Evolutionary conservation across 2,329 filamentous ascomycete species (phyloP), one percentile per base, ranked within the genome.

Genomic region (Domatiomyces globalis): DNA sequence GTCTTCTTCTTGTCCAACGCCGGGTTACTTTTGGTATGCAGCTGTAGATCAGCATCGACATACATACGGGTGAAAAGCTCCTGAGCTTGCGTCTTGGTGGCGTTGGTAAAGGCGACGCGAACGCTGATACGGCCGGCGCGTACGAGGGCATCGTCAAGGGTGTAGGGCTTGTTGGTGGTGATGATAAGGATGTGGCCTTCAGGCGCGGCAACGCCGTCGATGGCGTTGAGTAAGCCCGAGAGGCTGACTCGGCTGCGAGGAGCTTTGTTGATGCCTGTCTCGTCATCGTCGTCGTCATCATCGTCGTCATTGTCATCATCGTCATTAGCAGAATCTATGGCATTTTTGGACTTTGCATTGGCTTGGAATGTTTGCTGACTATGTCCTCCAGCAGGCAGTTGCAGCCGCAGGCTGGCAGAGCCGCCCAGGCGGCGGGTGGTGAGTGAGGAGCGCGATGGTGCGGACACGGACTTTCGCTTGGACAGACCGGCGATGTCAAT

Each of bases 101-200:
- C 53, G 47, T 57, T 58, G 50, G 56, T 56, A 65, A 88, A 85
- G 9, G 71, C 71, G 1, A 88, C 77, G 59, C 84, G 79, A 43
- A 83, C 69, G 56, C 89, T 85, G 3, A 89, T 80, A 1, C 84
- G 74, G 1, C 85, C 84, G 0, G 85, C 84, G 0, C 85, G 74
- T 48, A 88, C 81, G 5, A 92, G 73, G 0, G 84, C 85, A 45
- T 81, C 75, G 62, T 89, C 85, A 0, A 90, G 76, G 12, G 77
- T 73, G 59, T 89, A 81, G 2, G 83, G 82, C 54, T 80, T 77
- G 66, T 90, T 92, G 29, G 84, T 87, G 0, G 85, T 89, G 83
- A 89, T 87, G 69, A 90, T 81, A 17, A 90, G 75, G 10, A 90
- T 78, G 45, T 84, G 78, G 22, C 85, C 85, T 67, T 90, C 85